Conservation (phyloP, 441 rosid species). For the Brassica hybrid region DNA sequence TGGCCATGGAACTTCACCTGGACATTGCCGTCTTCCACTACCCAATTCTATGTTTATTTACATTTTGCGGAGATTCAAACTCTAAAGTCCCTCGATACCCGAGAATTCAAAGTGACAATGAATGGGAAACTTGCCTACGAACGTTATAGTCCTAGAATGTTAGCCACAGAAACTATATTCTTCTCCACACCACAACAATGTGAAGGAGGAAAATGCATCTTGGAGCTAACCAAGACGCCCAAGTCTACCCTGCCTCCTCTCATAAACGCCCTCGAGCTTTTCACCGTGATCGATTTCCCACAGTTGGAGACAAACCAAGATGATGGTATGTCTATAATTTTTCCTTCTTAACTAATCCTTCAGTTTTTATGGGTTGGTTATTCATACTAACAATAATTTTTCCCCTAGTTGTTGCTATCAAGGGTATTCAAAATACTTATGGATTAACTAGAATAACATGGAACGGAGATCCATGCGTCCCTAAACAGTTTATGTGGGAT, state of each 20-base stretch:
- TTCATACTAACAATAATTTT: neutral
- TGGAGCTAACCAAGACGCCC: neutral
- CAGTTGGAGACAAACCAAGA: conserved; percentile 5
- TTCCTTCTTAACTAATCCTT: neutral
- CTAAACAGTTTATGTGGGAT: neutral
- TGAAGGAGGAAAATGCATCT: neutral
- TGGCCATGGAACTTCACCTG: conserved; percentile 8
- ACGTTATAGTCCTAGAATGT: neutral
- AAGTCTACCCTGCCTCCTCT: conserved; percentile 5
- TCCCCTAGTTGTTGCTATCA: neutral
- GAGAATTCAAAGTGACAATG: neutral
- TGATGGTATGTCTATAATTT: neutral
- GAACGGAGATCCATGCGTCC: conserved; percentile 9
- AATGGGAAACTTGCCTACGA: neutral
- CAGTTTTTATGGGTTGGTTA: neutral
- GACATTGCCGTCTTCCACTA: neutral
- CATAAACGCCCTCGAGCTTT: neutral
- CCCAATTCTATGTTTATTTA: conserved; percentile 1
- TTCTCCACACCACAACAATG: neutral
- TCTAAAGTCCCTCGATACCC: neutral
- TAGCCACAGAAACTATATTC: neutral
- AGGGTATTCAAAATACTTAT: neutral
- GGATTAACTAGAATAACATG: neutral
- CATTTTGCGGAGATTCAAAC: conserved; percentile 6
- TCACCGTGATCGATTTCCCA: neutral